Evolutionary conservation across 768 basidiomycete genomes (phyloP).

Genomic region (Tulasnella calospora): DNA sequence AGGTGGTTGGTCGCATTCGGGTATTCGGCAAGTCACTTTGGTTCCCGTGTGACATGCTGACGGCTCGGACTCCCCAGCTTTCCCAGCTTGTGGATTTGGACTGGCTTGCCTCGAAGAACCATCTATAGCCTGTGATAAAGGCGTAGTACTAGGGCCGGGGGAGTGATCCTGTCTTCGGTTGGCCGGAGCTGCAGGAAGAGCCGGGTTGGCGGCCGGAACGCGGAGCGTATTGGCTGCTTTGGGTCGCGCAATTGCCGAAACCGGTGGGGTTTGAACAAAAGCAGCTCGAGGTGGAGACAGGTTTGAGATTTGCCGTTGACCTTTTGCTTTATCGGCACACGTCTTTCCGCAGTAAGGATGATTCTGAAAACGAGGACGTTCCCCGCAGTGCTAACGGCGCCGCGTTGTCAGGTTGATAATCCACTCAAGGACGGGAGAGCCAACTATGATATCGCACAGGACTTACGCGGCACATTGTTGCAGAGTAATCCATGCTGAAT

Average conservation of each 20-base stretch:
- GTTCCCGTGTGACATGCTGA: background rate
- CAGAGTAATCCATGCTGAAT: background rate
- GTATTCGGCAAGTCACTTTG: slow-evolving; percentile 8
- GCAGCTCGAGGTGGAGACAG: background rate
- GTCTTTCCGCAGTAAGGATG: background rate
- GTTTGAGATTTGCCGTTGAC: background rate
- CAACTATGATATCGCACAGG: no score
- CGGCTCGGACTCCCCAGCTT: background rate
- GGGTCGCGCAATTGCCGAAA: background rate
- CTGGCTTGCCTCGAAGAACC: background rate
- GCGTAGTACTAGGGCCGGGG: background rate
- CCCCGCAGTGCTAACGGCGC: background rate
- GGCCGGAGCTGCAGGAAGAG: background rate
- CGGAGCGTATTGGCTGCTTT: background rate
- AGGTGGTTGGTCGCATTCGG: slow-evolving; percentile 4
- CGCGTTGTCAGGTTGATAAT: background rate
- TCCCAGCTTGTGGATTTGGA: background rate
- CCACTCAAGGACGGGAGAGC: background rate
- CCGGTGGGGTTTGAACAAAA: background rate
- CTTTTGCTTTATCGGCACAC: background rate
- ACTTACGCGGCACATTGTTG: background rate
- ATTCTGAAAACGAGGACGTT: background rate
- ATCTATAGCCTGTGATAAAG: background rate
- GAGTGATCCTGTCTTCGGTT: background rate
- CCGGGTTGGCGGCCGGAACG: background rate